A percentile compares a stretch with the other conserved stretches of the same genome.
Evolutionary conservation across 1,284 basidiomycete genomes (phyloP).

Genomic region (Hortiboletus rubellus): DNA sequence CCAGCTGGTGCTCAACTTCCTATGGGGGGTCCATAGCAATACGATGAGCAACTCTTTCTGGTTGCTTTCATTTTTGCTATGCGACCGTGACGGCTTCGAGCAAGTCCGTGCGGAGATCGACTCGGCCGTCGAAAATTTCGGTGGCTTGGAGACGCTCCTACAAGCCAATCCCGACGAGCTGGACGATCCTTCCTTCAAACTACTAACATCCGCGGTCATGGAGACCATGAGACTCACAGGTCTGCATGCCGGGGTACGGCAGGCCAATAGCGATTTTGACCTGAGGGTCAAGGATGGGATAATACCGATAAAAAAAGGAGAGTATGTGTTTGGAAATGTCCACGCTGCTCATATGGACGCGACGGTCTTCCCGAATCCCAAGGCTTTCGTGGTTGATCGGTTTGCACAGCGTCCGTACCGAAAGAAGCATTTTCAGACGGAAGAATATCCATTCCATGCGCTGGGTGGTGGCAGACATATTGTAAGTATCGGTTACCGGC

Average conservation of each 20-base stretch:
- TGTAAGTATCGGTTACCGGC: conserved; percentile 9
- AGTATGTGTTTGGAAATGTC: conserved; percentile 23
- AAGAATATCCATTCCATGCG: conserved; percentile 18
- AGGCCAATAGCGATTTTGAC: conserved; percentile 22
- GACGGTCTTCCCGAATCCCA: conserved; percentile 11
- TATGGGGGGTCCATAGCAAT: conserved; percentile 32
- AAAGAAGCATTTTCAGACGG: conserved; percentile 23
- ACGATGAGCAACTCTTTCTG: conserved; percentile 21
- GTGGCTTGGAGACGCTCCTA: conserved; percentile 17
- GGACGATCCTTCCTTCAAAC: conserved; percentile 20
- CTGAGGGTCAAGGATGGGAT: conserved; percentile 9
- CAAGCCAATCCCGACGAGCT: conserved; percentile 12
- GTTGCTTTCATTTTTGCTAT: conserved; percentile 22
- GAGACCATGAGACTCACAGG: conserved; percentile 28
- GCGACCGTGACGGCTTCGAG: conserved; percentile 8
- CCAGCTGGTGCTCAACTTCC: conserved; percentile 22
- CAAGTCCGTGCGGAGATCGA: conserved; percentile 26
- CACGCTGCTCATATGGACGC: conserved; percentile 24
- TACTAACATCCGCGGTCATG: conserved; percentile 32
- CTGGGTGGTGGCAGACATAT: conserved; percentile 26
- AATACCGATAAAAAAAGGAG: conserved; percentile 22
- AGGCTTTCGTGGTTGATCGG: conserved; percentile 23
- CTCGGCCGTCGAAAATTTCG: conserved; percentile 13
- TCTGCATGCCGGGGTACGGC: conserved; percentile 16
- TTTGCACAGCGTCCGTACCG: conserved; percentile 23